Conservation (phyloP, 169 alveolate species). For the Eimeria sp. region DNA sequence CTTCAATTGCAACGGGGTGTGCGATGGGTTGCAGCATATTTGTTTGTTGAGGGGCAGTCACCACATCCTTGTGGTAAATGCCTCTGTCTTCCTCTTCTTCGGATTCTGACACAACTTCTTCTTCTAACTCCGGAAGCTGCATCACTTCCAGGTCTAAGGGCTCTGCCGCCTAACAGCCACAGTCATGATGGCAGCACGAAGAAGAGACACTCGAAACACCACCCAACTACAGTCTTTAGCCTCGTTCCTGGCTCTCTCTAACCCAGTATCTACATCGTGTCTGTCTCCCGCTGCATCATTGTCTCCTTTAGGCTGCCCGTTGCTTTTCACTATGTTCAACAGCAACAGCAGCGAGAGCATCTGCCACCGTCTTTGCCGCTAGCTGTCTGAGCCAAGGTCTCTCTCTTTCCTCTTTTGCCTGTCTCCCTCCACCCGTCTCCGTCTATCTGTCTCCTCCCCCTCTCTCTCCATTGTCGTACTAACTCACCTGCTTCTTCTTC, state of each 20-base stretch:
- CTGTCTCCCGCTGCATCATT: background rate
- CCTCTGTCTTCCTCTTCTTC: slow-evolving; percentile 49
- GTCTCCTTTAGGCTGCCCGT: background rate
- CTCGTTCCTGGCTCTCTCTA: background rate
- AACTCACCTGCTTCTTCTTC: background rate
- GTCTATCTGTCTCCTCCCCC: too few relatives aligned
- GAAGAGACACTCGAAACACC: background rate
- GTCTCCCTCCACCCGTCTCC: background rate
- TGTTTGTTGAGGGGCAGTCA: background rate
- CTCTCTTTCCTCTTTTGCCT: background rate
- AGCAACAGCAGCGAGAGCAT: background rate
- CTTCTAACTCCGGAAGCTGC: slow-evolving; percentile 17
- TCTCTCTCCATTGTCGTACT: too few relatives aligned
- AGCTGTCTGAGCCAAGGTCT: background rate
- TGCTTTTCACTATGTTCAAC: background rate
- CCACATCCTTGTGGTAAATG: background rate
- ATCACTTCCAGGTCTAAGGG: background rate
- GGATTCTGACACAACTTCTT: background rate
- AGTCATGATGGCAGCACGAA: background rate
- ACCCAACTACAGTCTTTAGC: background rate
- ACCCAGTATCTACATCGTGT: background rate
- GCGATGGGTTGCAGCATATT: background rate
- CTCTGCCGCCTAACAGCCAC: background rate
- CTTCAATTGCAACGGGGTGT: slow-evolving; percentile 36
- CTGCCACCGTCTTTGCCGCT: background rate